These are phyloP conservation scores for Alternaria novae-zelandiae DNA, from an alignment of 2,329 filamentous ascomycete genomes.

Conservation along the genomic window DNA sequence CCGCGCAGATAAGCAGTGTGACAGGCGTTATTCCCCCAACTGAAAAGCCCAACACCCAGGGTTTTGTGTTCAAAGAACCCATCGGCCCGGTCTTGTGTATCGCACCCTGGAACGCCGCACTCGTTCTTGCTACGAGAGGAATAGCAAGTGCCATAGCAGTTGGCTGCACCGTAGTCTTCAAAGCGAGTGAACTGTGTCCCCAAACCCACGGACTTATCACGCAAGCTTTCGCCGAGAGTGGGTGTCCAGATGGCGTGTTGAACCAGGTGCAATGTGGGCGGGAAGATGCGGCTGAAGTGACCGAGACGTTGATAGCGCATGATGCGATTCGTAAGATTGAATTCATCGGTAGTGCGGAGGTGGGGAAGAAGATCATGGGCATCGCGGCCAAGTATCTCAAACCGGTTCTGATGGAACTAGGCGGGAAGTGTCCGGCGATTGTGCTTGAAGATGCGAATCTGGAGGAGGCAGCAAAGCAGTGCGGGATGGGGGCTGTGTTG, in stretches of 20 bases:
- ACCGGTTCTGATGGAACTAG: slow-evolving; percentile 78
- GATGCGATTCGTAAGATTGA: slow-evolving; percentile 71
- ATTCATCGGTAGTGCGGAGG: slow-evolving; percentile 76
- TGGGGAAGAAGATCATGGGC: slow-evolving; percentile 71
- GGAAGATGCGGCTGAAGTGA: slow-evolving; percentile 66
- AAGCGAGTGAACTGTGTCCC: slow-evolving; percentile 38
- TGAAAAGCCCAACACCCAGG: slow-evolving; percentile 32
- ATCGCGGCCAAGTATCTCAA: slow-evolving; percentile 76
- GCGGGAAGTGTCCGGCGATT: slow-evolving; percentile 79
- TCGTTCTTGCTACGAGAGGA: slow-evolving; percentile 37
- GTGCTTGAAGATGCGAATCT: slow-evolving; percentile 77
- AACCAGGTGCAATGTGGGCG: slow-evolving; percentile 70
- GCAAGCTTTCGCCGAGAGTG: slow-evolving; percentile 59
- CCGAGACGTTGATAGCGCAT: slow-evolving; percentile 72
- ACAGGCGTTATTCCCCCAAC: slow-evolving; percentile 31
- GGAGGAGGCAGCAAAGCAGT: slow-evolving; percentile 25
- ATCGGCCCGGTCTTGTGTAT: slow-evolving; percentile 22
- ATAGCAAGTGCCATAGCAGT: slow-evolving; percentile 64
- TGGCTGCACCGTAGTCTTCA: slow-evolving; percentile 50
- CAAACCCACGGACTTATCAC: slow-evolving; percentile 26
- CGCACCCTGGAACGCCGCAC: slow-evolving; percentile 57
- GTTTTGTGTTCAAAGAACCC: slow-evolving; percentile 43
- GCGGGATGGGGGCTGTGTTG: slow-evolving; percentile 26
- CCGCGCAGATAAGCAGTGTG: slow-evolving; percentile 33
- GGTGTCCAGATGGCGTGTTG: slow-evolving; percentile 73